These are phyloP conservation scores for Fusarium redolens DNA, from an alignment of 2,329 filamentous ascomycete species.

Conservation along the genomic window DNA sequence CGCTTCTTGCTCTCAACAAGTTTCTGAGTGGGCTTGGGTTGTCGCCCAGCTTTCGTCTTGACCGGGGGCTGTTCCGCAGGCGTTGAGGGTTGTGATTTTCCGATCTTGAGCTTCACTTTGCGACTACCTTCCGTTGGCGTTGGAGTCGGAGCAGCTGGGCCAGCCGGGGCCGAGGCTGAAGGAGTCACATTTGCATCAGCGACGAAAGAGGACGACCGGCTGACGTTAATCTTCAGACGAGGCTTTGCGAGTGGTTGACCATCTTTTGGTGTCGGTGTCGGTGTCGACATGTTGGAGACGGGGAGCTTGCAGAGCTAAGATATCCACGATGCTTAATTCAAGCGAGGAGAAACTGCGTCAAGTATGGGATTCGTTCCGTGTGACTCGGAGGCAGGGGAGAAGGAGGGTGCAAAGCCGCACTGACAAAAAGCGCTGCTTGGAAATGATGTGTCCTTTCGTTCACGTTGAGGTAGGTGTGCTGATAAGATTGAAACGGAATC, in stretches of 20 bases:
- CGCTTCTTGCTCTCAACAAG: slow-evolving; percentile 71
- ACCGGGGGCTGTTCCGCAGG: slow-evolving; percentile 49
- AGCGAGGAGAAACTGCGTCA: not conserved
- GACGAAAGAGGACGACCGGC: slow-evolving; percentile 51
- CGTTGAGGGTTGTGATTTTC: slow-evolving; percentile 53
- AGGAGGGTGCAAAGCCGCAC: not conserved
- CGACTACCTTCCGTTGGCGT: slow-evolving; percentile 50
- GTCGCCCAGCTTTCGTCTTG: slow-evolving; percentile 70
- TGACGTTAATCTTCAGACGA: slow-evolving; percentile 55
- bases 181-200: slow-evolving; percentile 42
- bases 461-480: not conserved
- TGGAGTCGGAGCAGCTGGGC: not conserved
- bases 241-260: slow-evolving; percentile 49
- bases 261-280: slow-evolving; percentile 39
- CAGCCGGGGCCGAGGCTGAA: slow-evolving; percentile 17
- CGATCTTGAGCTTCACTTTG: slow-evolving; percentile 58
- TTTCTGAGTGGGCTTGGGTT: slow-evolving; percentile 69
- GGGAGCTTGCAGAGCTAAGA: slow-evolving; percentile 2
- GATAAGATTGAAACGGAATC: not conserved
- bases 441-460: not conserved
- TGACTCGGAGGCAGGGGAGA: not conserved
- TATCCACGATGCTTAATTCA: slow-evolving; percentile 16
- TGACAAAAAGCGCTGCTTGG: not conserved
- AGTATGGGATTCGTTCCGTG: not conserved
- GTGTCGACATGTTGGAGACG: slow-evolving; percentile 46